Base-by-base conservation (phyloP, 352 stramenopile genomes). In the Phytophthora capsici region DNA sequence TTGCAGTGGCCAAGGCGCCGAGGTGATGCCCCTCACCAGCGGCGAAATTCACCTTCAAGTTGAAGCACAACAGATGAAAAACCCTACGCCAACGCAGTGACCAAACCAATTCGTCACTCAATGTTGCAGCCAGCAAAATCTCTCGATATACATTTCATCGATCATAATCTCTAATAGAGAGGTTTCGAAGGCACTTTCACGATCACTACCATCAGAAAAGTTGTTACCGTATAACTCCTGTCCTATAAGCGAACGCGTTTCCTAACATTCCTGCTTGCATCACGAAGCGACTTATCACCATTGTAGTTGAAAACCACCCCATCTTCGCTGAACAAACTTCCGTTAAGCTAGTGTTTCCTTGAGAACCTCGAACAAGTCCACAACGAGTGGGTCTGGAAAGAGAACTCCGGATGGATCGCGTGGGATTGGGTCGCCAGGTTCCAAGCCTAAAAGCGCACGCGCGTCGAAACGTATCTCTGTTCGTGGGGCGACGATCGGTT, bases 31-130 rank as follows among this genome's bases (percentile, higher is more conserved):
- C 2, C 47, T 91, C 7, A 83, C 62, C 58, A 85, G 65, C 34
- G 74, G 74, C n/a, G 83, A 91, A 73, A 89, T 91, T 59, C 81
- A 88, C 37, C 66, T 91, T 28, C 73, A 89, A 36, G 69, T 90
- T 58, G 80, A 91, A 71, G 71, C 71, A 63, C 78, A 71, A 58
- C 63, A 86, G 57, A 58, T 57, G 22, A 48, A 60, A 50, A 71
- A 63, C 32, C 41, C 34, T 10, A 60, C 72, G n/a, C 40, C 23
- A 54, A 17, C 57, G 32, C 59, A 71, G 40, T 64, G 69, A 51
- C 22, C 28, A 20, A 41, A 41, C 6, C 34, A 3, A 17, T 49
- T 17, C 2, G 5, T 25, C 45, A 63, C n/a, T 47, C 28, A 14
- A n/a, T n/a, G n/a, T n/a, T n/a, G n/a, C n/a, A n/a, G n/a, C n/a